Percentiles rank a stretch among this genome's conserved stretches.
Conservation (phyloP, 345 rosid genomes). For the Camelina neglecta region DNA sequence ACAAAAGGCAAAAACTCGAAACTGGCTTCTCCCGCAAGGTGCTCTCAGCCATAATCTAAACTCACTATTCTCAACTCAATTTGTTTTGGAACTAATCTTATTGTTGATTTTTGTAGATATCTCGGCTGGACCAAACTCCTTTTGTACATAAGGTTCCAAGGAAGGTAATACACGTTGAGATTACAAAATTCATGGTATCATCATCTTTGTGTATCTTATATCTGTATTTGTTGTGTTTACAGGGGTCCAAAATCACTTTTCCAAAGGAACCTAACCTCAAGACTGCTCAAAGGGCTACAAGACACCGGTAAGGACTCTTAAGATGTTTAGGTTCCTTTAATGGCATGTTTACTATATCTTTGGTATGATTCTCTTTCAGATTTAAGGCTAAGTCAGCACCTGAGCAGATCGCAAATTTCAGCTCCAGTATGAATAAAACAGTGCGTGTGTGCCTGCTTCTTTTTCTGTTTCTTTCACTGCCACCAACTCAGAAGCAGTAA, state of each 20-base stretch:
- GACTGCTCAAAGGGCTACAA: conserved; percentile 42
- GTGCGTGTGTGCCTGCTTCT: conserved; percentile 2
- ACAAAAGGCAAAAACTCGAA: conserved; percentile 88
- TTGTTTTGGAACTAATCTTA: neutral
- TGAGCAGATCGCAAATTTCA: conserved; percentile 14
- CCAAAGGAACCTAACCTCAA: conserved; percentile 45
- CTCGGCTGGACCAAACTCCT: conserved; percentile 60
- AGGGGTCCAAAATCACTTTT: conserved; percentile 41
- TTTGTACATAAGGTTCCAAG: conserved; percentile 59
- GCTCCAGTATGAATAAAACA: conserved; percentile 21
- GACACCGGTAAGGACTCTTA: conserved; percentile 27
- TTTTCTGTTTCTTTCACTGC: neutral
- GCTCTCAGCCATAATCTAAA: neutral
- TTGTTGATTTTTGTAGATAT: conserved; percentile 51
- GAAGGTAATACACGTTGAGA: conserved; percentile 33
- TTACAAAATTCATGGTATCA: conserved; percentile 1
- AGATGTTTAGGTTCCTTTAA: neutral
- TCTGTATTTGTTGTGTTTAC: conserved; percentile 7
- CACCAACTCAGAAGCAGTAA: conserved; percentile 1
- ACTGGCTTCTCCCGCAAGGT: conserved; percentile 77
- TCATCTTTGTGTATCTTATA: conserved; percentile 3
- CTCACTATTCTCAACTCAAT: conserved; percentile 2
- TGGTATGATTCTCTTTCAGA: conserved; percentile 29
- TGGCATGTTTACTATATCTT: conserved; percentile 1
- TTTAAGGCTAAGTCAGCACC: conserved; percentile 44